Conservation (phyloP, 163 green algal species). For the Scenedesmus sp. region DNA sequence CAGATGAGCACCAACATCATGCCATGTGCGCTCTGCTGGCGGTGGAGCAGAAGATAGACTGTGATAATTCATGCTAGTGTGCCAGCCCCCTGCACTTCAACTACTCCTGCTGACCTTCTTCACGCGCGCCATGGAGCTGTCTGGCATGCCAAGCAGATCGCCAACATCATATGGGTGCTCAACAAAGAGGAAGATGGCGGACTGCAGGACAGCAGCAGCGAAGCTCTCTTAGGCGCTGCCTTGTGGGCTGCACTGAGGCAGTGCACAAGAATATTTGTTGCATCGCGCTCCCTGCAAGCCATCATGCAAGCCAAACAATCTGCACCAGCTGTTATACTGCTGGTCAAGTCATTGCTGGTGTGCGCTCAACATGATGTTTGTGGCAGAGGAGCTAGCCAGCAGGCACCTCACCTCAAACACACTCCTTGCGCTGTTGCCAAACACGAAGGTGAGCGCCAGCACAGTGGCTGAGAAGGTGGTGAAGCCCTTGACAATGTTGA, state of each 20-base stretch:
- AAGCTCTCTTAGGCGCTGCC: background rate
- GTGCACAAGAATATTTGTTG: background rate
- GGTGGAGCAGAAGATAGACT: background rate
- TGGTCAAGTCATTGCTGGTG: background rate
- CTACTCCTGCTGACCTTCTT: background rate
- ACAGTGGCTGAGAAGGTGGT: constrained; percentile 66
- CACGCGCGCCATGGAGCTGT: background rate
- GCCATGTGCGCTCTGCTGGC: background rate
- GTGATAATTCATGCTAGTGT: background rate
- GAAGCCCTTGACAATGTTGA: constrained; percentile 68
- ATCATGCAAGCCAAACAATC: background rate
- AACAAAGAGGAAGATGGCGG: constrained; percentile 67
- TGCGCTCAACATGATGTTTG: background rate
- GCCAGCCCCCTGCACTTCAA: background rate
- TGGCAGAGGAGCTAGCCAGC: background rate
- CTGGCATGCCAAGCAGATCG: constrained; percentile 23
- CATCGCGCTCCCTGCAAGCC: background rate
- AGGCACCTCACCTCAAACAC: constrained; percentile 19
- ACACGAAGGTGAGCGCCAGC: constrained; percentile 70
- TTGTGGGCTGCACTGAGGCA: background rate
- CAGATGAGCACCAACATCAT: too few species aligned
- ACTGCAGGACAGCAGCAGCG: constrained; percentile 56
- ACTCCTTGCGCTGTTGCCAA: constrained; percentile 61
- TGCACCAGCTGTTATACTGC: too few species aligned
- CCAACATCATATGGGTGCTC: constrained; percentile 67